These are phyloP conservation scores for Fusarium transvaalense DNA, from an alignment of 2,329 filamentous ascomycete genomes.

Conservation along the genomic window DNA sequence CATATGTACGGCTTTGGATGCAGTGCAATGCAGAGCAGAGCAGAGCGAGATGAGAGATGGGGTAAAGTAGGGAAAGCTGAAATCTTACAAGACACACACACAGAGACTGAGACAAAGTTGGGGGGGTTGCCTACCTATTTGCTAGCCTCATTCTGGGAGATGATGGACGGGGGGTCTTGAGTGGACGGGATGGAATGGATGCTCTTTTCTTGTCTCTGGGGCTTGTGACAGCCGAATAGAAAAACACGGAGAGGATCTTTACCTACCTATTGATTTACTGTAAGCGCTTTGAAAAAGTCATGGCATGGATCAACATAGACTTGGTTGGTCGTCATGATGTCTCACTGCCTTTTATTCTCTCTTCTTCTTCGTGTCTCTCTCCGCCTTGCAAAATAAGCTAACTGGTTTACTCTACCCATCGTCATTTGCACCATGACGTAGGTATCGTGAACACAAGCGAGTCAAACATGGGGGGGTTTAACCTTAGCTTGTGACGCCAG, in stretches of 20 bases:
- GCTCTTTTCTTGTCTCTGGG: not conserved
- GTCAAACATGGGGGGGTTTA: slow-evolving; percentile 11
- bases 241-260: slow-evolving; percentile 8
- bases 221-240: not conserved
- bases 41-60: slow-evolving; percentile 5
- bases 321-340: slow-evolving; percentile 30
- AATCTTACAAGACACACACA: slow-evolving; percentile 9
- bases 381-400: not conserved
- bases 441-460: slow-evolving; percentile 2
- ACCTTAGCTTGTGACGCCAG: slow-evolving; percentile 29
- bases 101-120: slow-evolving; percentile 9
- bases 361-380: not conserved
- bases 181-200: slow-evolving; percentile 9
- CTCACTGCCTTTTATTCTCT: slow-evolving; percentile 12
- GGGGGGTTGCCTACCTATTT: slow-evolving; percentile 17
- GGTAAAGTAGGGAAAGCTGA: slow-evolving; percentile 11
- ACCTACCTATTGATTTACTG: not conserved
- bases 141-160: slow-evolving; percentile 24
- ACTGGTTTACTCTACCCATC: not conserved
- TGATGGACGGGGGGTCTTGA: slow-evolving; percentile 27
- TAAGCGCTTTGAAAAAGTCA: slow-evolving; percentile 8
- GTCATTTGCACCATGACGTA: slow-evolving; percentile 39
- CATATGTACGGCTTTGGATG: slow-evolving; percentile 23
- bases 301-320: slow-evolving; percentile 31
- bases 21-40: not conserved